Evolutionary conservation across 2,329 filamentous ascomycete genomes (phyloP).

Genomic region (Epichloe festucae): DNA sequence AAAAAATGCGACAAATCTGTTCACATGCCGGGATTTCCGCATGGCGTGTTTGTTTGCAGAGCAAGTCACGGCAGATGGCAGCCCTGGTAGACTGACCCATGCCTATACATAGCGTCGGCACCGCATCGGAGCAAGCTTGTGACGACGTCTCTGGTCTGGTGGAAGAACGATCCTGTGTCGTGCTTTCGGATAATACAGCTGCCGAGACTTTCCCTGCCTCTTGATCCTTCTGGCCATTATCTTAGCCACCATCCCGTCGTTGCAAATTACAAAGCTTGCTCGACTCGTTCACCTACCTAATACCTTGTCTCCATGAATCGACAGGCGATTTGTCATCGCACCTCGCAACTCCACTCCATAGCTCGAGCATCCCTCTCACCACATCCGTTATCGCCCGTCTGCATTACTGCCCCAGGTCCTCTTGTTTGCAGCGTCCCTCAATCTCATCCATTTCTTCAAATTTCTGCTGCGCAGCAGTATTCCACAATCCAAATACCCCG

Average conservation of each 20-base stretch:
- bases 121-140: background rate
- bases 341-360: constrained; percentile 2
- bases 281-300: background rate
- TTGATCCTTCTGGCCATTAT: too few species aligned
- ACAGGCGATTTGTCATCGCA: constrained; percentile 6
- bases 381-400: background rate
- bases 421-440: background rate
- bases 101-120: background rate
- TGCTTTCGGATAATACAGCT: background rate
- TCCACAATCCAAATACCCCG: constrained; percentile 1
- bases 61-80: too few species aligned
- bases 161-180: background rate
- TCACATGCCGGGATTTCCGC: too few species aligned
- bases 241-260: background rate
- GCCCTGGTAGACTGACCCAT: background rate
- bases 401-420: background rate
- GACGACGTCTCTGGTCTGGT: background rate
- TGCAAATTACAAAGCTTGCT: background rate
- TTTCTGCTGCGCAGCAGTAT: background rate
- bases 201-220: background rate
- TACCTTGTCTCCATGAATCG: constrained; percentile 1
- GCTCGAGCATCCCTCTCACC: constrained; percentile 6
- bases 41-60: too few species aligned
- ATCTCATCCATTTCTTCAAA: background rate
- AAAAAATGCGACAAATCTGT: too few species aligned